phyloP scores from a whole-genome alignment of 306 rosid genomes.

The Gynostemma pentaphyllum region DNA sequence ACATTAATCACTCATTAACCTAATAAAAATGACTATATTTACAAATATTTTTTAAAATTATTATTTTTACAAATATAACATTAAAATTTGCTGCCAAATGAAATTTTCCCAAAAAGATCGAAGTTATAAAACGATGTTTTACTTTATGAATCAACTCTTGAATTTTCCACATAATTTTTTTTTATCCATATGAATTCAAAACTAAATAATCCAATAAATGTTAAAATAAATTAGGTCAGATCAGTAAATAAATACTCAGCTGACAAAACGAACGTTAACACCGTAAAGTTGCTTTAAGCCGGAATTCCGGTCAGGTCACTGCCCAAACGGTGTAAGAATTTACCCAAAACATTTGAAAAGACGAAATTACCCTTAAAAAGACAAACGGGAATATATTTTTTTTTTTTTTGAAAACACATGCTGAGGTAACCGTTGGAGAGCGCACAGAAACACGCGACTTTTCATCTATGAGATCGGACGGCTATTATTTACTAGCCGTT shows the following conservation, averaged over 20 bases:
- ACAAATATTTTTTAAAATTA: too few relatives aligned
- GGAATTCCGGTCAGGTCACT: neutral
- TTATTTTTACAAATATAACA: too few relatives aligned
- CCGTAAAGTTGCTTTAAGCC: neutral
- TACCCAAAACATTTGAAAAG: too few relatives aligned
- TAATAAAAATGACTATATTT: too few relatives aligned
- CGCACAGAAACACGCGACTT: conserved; percentile 26
- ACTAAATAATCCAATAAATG: neutral
- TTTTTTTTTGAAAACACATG: conserved; percentile 34
- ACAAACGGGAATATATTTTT: neutral
- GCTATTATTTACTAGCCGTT: conserved; percentile 34
- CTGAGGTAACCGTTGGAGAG: conserved; percentile 26
- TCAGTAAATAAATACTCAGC: neutral
- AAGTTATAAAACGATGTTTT: too few relatives aligned
- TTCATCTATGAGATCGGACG: conserved; percentile 22
- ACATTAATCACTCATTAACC: too few relatives aligned
- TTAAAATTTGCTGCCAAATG: too few relatives aligned
- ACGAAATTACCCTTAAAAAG: neutral
- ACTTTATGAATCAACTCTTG: neutral
- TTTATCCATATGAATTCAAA: neutral
- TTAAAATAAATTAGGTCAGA: neutral
- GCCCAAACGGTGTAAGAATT: neutral
- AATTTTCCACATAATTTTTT: neutral
- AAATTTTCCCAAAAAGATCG: too few relatives aligned
- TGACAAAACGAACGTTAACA: neutral